These are phyloP conservation scores for Multifurca ochricompacta DNA, from an alignment of 768 basidiomycete species.

Conservation along the genomic window DNA sequence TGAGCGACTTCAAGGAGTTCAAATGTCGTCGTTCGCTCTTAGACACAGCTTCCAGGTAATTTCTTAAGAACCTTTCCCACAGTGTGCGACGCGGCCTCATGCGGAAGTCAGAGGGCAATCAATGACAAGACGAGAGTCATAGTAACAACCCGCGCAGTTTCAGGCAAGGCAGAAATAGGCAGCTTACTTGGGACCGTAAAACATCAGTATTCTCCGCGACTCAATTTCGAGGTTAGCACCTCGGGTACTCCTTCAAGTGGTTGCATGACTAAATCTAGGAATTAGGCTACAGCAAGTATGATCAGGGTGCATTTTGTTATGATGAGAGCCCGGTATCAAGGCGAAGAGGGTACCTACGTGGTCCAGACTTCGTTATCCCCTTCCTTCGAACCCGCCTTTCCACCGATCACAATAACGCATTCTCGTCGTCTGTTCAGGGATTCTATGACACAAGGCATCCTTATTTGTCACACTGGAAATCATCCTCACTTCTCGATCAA, in stretches of 20 bases:
- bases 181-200: slow-evolving; percentile 59
- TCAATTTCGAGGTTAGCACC: slow-evolving; percentile 32
- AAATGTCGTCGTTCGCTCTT: slow-evolving; percentile 31
- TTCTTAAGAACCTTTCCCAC: neutral
- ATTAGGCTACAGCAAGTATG: slow-evolving; percentile 23
- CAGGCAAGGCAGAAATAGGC: slow-evolving; percentile 1
- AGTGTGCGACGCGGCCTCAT: neutral
- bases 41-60: slow-evolving; percentile 39
- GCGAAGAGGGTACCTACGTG: slow-evolving; percentile 9
- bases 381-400: slow-evolving; percentile 6
- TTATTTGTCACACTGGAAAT: slow-evolving; percentile 12
- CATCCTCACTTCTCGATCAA: slow-evolving; percentile 16
- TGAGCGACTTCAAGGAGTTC: slow-evolving; percentile 29
- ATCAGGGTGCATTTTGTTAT: slow-evolving; percentile 14
- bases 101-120: slow-evolving; percentile 38
- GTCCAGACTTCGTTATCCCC: slow-evolving; percentile 17
- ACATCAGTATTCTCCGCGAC: slow-evolving; percentile 67
- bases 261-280: neutral
- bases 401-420: slow-evolving; percentile 19
- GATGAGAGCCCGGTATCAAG: slow-evolving; percentile 11
- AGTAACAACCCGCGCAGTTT: slow-evolving; percentile 33
- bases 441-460: slow-evolving; percentile 20
- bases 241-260: neutral
- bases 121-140: slow-evolving; percentile 37
- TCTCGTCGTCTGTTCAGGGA: slow-evolving; percentile 20